phyloP scores from a whole-genome alignment of 345 rosid genomes.

The Eucalyptus melliodora region DNA sequence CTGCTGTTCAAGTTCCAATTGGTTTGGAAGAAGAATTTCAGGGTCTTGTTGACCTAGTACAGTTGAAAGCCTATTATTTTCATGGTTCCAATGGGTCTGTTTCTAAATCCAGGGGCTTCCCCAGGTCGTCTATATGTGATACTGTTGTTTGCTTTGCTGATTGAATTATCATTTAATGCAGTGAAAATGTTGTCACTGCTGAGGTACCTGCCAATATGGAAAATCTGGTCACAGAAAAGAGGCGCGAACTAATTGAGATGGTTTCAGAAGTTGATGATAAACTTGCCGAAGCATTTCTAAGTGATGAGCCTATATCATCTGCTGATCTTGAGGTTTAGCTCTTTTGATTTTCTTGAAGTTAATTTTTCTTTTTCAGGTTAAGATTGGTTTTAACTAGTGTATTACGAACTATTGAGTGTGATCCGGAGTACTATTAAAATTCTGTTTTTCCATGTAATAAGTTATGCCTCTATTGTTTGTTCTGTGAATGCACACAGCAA shows the following conservation, averaged over 20 bases:
- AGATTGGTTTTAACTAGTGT: background rate
- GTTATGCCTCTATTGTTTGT: background rate
- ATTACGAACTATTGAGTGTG: background rate
- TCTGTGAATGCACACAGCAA: background rate
- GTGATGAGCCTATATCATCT: slow-evolving; percentile 77
- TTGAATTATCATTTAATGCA: slow-evolving; percentile 12
- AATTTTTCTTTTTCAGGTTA: background rate
- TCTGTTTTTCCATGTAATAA: background rate
- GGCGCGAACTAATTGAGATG: slow-evolving; percentile 70
- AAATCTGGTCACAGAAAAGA: slow-evolving; percentile 65
- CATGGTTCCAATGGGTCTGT: slow-evolving; percentile 89
- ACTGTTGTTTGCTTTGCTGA: background rate
- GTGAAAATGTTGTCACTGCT: slow-evolving; percentile 65
- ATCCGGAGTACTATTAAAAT: background rate
- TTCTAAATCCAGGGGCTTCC: background rate
- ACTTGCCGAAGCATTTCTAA: slow-evolving; percentile 82
- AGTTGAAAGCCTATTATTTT: slow-evolving; percentile 55
- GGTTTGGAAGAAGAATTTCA: slow-evolving; percentile 84
- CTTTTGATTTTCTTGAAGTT: background rate
- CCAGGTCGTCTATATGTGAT: background rate
- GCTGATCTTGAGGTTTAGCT: slow-evolving; percentile 68
- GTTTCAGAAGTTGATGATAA: slow-evolving; percentile 97
- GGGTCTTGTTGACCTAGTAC: slow-evolving; percentile 89
- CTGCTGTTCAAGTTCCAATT: slow-evolving; percentile 95
- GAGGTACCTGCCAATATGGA: slow-evolving; percentile 82